These are phyloP conservation scores for Rhodotorula kratochvilovae DNA, from an alignment of 768 basidiomycete species.

Conservation along the genomic window DNA sequence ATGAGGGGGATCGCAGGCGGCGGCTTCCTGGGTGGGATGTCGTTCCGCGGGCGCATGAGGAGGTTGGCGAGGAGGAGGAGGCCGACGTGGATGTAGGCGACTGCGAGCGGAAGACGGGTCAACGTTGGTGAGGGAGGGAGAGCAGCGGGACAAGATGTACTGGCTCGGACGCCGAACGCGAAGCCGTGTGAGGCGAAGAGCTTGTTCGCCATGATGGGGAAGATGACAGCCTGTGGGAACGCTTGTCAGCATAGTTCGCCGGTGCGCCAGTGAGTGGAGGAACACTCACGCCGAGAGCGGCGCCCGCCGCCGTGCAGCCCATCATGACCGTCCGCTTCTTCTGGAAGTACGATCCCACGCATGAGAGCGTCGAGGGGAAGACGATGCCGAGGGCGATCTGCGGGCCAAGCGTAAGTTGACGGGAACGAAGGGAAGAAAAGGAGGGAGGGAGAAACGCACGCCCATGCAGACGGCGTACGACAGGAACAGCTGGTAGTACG, in stretches of 20 bases:
- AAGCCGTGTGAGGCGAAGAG: conserved; percentile 37
- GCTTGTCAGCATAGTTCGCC: too few relatives aligned
- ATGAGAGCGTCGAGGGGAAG: conserved; percentile 54
- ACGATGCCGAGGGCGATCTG: conserved; percentile 55
- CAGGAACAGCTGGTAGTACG: conserved; percentile 10
- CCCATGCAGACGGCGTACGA: conserved; percentile 19
- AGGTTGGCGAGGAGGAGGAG: conserved; percentile 62
- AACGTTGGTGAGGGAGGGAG: neutral
- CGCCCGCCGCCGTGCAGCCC: neutral
- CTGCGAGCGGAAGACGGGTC: neutral
- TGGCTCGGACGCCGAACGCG: neutral
- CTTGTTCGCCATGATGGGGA: conserved; percentile 48
- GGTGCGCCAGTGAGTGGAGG: too few relatives aligned
- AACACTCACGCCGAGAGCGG: neutral
- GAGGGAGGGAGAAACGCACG: neutral
- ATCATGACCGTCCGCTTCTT: neutral
- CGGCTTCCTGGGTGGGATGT: conserved; percentile 3
- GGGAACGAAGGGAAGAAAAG: too few relatives aligned
- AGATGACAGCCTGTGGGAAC: conserved; percentile 24
- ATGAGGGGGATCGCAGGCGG: conserved; percentile 1
- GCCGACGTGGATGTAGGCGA: conserved; percentile 49
- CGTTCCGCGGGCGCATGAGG: conserved; percentile 53
- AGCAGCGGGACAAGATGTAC: neutral
- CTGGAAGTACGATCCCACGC: conserved; percentile 53
- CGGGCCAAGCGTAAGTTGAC: too few relatives aligned